Base-by-base conservation (phyloP, 345 rosid species). In the Salix dunnii region DNA sequence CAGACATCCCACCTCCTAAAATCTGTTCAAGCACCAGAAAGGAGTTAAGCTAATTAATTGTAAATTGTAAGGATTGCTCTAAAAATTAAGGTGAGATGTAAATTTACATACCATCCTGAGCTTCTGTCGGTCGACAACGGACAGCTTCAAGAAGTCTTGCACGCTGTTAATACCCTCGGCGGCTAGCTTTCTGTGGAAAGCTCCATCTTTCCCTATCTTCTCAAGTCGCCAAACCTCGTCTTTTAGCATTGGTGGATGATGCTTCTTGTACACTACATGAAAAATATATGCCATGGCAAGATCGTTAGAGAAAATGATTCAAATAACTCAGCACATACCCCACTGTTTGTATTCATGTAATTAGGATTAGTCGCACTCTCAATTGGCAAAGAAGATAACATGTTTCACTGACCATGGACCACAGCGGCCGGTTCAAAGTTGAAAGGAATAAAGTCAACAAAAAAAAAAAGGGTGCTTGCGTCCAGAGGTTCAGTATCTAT, bases 191-290 rank as follows among this genome's bases (percentile, higher is more conserved):
- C 77, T 91, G 82, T 94, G 97, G 77, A 94, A 94, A 53, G 91
- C 91, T 42, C 98, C 98, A 49, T 83, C 97, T 86, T 92, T 94
- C 27, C 95, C 95, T 33, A 94, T 91, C 85, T 90, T 94, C 86
- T 89, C 88, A 9, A 92, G 92, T 46, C 98, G 90, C 97, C 98
- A 92, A 36, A 94, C 97, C 46, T 94, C 91, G 75, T 94, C 98
- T 4, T 81, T 84, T 55, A 94, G 75, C 86, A 72, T 78, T 67
- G 98, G 98, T 27, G 98, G 98, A 80, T 90, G 82, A 81, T 94
- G 95, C 81, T 94, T 94, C 94, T 89, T 92, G 90, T 94, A 94
- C 85, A 91, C 98, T 92, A 73, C 78, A 77, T 23, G 35, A 31
- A 6, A 63, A 25, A 30, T 13, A 63, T 1, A 63, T 63, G 21